A percentile compares a stretch with the other conserved stretches of the same genome.
These are phyloP conservation scores for Tetrahymena borealis DNA, from an alignment of 73 alveolate genomes.

Conservation along the genomic window DNA sequence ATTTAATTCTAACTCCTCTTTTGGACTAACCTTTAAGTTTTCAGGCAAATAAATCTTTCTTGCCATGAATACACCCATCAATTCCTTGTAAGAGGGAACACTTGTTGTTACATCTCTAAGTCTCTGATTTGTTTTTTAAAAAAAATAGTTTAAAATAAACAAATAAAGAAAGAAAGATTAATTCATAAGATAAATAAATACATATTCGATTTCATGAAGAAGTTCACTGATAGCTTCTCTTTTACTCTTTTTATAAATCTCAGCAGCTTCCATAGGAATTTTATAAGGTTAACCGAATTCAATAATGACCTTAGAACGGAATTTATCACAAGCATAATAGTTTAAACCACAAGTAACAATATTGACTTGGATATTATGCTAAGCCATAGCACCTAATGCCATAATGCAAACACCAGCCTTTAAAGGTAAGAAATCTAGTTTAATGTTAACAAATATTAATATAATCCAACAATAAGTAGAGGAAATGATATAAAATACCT, in stretches of 20 bases:
- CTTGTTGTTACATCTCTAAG: slow-evolving; percentile 76
- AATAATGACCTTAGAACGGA: slow-evolving; percentile 80
- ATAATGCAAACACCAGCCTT: slow-evolving; percentile 94
- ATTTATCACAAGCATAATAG: slow-evolving; percentile 80
- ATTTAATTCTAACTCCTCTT: slow-evolving; percentile 62
- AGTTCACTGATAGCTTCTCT: slow-evolving; percentile 73
- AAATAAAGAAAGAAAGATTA: too few species aligned
- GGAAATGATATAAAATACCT: neutral
- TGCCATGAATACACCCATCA: slow-evolving; percentile 59
- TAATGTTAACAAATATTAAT: too few species aligned
- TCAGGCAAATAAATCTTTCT: slow-evolving; percentile 88
- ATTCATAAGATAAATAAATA: neutral
- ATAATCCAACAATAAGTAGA: neutral
- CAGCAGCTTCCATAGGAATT: slow-evolving; percentile 66
- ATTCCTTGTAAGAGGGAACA: slow-evolving; percentile 87
- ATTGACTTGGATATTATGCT: slow-evolving; percentile 69
- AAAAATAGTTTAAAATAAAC: neutral
- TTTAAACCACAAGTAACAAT: slow-evolving; percentile 87
- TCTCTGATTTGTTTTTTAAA: slow-evolving; percentile 22
- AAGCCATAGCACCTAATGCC: slow-evolving; percentile 93
- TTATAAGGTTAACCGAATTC: slow-evolving; percentile 89
- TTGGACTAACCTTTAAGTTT: slow-evolving; percentile 49
- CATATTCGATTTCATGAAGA: slow-evolving; percentile 71
- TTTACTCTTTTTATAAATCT: slow-evolving; percentile 59
- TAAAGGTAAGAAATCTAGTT: slow-evolving; percentile 72